A percentile compares a stretch with the other conserved stretches of the same genome.
phyloP scores from a whole-genome alignment of 2,329 filamentous ascomycete genomes.

The Hansfordia pulvinata region DNA sequence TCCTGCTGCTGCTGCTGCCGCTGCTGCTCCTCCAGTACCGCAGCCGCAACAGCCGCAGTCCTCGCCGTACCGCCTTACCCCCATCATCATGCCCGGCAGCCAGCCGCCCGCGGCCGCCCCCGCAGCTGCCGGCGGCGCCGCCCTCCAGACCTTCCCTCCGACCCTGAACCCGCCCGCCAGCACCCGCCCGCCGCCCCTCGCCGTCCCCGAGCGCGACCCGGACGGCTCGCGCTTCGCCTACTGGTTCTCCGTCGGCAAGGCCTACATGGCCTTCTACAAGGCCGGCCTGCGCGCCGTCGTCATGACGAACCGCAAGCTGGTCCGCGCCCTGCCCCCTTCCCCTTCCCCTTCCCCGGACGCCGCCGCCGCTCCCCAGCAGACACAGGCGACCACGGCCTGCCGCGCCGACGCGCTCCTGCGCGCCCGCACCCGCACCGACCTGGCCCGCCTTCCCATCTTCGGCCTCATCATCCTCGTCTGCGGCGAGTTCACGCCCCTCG shows the following conservation, averaged over 20 bases:
- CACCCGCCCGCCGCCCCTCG: conserved; percentile 59
- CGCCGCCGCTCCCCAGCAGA: conserved; percentile 19
- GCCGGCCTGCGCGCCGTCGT: conserved; percentile 67
- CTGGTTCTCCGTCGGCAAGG: conserved; percentile 51
- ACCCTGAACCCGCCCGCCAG: conserved; percentile 57
- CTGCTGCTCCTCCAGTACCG: too few species aligned
- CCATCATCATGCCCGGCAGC: too few species aligned
- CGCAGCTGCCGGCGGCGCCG: too few species aligned
- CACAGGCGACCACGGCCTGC: conserved; percentile 27
- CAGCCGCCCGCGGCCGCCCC: too few species aligned
- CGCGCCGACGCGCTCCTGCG: conserved; percentile 61
- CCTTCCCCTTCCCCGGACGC: too few species aligned
- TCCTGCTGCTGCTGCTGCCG: too few species aligned
- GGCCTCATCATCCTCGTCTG: conserved; percentile 60
- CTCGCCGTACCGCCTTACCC: too few species aligned
- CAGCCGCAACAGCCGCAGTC: too few species aligned
- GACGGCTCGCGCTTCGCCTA: conserved; percentile 32
- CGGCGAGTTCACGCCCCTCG: conserved; percentile 75
- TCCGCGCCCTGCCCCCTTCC: conserved; percentile 25
- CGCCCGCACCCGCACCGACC: conserved; percentile 54
- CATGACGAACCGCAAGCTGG: conserved; percentile 46
- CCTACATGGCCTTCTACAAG: conserved; percentile 81
- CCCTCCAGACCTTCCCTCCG: conserved; percentile 11
- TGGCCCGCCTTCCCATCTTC: conserved; percentile 68
- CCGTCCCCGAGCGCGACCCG: conserved; percentile 41